Conservation (phyloP, 2,329 filamentous ascomycete species). For the Colletotrichum sp. region DNA sequence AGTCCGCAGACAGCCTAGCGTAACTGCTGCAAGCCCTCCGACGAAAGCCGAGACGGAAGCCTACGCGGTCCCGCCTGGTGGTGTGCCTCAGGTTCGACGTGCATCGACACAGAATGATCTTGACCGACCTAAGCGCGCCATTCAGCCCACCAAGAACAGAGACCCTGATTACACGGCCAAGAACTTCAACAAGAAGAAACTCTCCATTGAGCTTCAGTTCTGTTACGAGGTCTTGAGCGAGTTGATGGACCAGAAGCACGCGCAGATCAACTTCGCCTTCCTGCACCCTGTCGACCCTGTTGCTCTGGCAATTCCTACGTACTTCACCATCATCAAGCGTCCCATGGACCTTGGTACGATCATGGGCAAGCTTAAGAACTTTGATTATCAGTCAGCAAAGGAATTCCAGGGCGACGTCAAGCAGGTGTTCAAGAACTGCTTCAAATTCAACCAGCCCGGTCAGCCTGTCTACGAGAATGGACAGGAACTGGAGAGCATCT, state of each 20-base stretch:
- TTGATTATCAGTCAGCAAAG: constrained; percentile 81
- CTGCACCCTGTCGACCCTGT: constrained; percentile 88
- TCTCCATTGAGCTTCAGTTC: constrained; percentile 87
- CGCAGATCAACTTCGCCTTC: constrained; percentile 74
- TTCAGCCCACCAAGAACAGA: constrained; percentile 88
- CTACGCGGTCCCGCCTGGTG: constrained; percentile 80
- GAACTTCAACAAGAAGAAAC: constrained; percentile 92
- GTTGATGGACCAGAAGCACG: constrained; percentile 76
- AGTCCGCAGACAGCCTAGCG: constrained; percentile 32
- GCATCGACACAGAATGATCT: constrained; percentile 81
- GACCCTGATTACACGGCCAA: constrained; percentile 83
- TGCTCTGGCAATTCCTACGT: constrained; percentile 89
- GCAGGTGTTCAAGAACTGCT: constrained; percentile 88
- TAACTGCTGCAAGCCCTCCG: constrained; percentile 40
- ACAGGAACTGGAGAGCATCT: constrained; percentile 75
- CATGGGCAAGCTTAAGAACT: constrained; percentile 74
- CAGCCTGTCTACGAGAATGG: constrained; percentile 78
- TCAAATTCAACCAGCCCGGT: constrained; percentile 80
- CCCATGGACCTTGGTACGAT: constrained; percentile 96
- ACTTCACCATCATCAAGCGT: constrained; percentile 93
- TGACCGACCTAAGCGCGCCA: constrained; percentile 87
- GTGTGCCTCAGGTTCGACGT: constrained; percentile 81
- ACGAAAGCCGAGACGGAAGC: constrained; percentile 41
- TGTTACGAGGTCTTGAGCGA: constrained; percentile 83
- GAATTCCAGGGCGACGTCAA: constrained; percentile 86